phyloP scores from a whole-genome alignment of 441 rosid species.

The Aquilaria agallochum region DNA sequence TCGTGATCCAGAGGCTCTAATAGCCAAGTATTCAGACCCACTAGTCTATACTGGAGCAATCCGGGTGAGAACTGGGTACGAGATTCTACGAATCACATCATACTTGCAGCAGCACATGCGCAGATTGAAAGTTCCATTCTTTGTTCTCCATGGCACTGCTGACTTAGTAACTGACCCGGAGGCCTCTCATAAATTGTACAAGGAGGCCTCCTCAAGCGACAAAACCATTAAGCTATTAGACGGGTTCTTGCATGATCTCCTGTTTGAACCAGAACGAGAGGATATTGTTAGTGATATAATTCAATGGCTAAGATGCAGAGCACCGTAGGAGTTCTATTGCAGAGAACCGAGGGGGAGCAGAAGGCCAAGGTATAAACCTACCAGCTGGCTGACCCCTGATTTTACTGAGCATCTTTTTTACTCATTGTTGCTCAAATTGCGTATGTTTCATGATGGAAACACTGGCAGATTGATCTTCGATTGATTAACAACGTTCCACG shows the following conservation, averaged over 20 bases:
- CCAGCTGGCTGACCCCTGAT: too few species aligned
- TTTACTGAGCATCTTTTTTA: too few species aligned
- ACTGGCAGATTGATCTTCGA: too few species aligned
- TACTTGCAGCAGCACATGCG: slow-evolving; percentile 58
- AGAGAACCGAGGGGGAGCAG: background rate
- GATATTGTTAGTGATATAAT: slow-evolving; percentile 43
- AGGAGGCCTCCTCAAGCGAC: slow-evolving; percentile 70
- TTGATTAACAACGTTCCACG: too few species aligned
- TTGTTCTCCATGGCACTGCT: slow-evolving; percentile 75
- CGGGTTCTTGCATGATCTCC: slow-evolving; percentile 77
- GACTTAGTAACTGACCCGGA: slow-evolving; percentile 78
- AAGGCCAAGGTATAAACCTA: too few species aligned
- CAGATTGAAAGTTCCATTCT: slow-evolving; percentile 54
- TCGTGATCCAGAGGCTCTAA: slow-evolving; percentile 70
- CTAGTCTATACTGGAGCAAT: slow-evolving; percentile 66
- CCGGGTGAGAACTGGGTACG: slow-evolving; percentile 80
- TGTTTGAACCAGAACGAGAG: slow-evolving; percentile 75
- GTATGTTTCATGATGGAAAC: too few species aligned
- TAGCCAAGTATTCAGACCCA: slow-evolving; percentile 79
- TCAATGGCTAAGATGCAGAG: slow-evolving; percentile 60
- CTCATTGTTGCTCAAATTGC: too few species aligned
- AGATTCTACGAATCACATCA: slow-evolving; percentile 62
- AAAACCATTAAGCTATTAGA: slow-evolving; percentile 58
- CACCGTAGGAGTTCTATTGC: slow-evolving; percentile 9
- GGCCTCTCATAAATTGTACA: slow-evolving; percentile 53